These are phyloP conservation scores for Triglochin maritima DNA, from an alignment of 106 monocot genomes.

Conservation along the genomic window DNA sequence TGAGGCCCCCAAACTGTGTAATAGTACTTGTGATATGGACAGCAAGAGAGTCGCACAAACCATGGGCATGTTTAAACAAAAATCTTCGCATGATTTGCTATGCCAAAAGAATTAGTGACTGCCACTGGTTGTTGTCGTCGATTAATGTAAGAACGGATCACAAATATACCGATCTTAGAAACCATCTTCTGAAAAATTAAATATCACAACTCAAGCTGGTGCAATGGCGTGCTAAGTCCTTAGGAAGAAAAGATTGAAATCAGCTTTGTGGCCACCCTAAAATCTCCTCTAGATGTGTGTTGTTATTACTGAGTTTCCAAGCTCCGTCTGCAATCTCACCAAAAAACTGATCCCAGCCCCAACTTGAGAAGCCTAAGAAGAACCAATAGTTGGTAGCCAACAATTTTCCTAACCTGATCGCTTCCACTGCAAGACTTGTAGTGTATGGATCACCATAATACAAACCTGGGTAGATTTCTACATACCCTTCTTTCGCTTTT, in stretches of 20 bases:
- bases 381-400: slow-evolving; percentile 53
- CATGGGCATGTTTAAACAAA: too few species aligned
- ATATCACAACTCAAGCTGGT: too few species aligned
- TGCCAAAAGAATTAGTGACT: too few species aligned
- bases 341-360: slow-evolving; percentile 71
- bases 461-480: slow-evolving; percentile 25
- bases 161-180: too few species aligned
- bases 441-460: slow-evolving; percentile 57
- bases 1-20: too few species aligned
- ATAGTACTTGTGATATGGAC: too few species aligned
- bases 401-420: slow-evolving; percentile 32
- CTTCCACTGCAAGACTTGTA: slow-evolving; percentile 31
- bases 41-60: too few species aligned
- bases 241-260: background rate
- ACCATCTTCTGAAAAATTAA: too few species aligned
- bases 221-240: too few species aligned
- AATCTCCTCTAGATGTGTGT: background rate
- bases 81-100: too few species aligned
- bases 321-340: slow-evolving; percentile 57
- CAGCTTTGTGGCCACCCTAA: slow-evolving; percentile 50
- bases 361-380: slow-evolving; percentile 64
- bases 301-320: slow-evolving; percentile 36
- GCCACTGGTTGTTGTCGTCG: too few species aligned
- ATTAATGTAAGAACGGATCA: too few species aligned
- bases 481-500: slow-evolving; percentile 35